Base-by-base conservation (phyloP, 352 stramenopile species). In the Globisporangium orthogonon region DNA sequence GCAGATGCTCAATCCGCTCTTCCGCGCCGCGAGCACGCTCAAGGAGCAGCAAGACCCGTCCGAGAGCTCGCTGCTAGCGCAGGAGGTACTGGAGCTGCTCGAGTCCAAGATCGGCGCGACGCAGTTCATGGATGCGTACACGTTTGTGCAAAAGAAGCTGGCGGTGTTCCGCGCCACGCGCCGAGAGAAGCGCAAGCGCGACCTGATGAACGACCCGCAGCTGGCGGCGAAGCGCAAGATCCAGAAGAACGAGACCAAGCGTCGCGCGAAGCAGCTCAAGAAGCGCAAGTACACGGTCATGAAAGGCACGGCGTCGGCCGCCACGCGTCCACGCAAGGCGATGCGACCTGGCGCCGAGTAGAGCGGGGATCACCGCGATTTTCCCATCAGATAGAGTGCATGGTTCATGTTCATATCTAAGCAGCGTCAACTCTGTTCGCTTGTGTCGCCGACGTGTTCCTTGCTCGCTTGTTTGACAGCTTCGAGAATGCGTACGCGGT, bases 241-340 rank as follows among this genome's bases (percentile, higher is more conserved):
- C 47, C 74, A 88, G 37, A 93, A 94, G 67, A 94, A 95, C 66
- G 76, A 93, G 50, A 67, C 79, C 37, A 96, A 96, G 67, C 78
- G 78, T 47, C 71, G 62, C 39, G 70, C 75, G 23, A 94, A 94
- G 72, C 82, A 95, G 65, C 53, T 93, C 47, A 89, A 90, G 60
- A 95, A 96, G 67, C 82, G 87, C 63, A 96, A 96, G 70, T 80
- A 87, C 60, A 73, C 80, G n/a, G 70, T 94, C 33, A 58, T 94
- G 53, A 95, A 95, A 66, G 86, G 86, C 41, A 81, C 82, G 4
- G 61, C 70, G 4, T 90, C 83, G 45, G 74, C 76, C n/a, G 82
- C 68, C 47, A 72, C 78, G 35, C 72, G 71, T 9, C 66, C 75
- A 18, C 71, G 60, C 39, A 92, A 92, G 71, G 63, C 71, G 43